phyloP scores from a whole-genome alignment of 2,329 filamentous ascomycete genomes.

The Claviceps citrina region DNA sequence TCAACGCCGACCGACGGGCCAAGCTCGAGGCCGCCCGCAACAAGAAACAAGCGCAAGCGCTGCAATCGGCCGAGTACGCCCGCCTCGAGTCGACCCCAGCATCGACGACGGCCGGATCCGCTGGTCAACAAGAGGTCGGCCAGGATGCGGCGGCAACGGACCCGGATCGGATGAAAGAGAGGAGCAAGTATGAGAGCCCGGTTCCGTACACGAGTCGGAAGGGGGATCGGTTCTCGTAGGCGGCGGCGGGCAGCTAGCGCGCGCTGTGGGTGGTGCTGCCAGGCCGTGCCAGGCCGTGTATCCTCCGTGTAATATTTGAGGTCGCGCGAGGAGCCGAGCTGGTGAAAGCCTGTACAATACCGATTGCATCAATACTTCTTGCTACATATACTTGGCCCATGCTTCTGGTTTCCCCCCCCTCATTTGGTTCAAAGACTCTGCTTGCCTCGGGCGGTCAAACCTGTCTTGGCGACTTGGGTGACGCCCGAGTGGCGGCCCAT shows the following conservation, averaged over 20 bases:
- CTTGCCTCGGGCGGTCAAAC: too few species aligned
- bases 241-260: not conserved
- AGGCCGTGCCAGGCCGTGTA: not conserved
- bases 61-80: conserved; percentile 38
- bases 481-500: too few species aligned
- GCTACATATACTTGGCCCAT: not conserved
- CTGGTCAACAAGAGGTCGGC: conserved; percentile 56
- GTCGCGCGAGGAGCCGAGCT: not conserved
- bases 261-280: not conserved
- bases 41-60: conserved; percentile 47
- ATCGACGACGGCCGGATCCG: conserved; percentile 35
- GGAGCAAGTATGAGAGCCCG: conserved; percentile 78
- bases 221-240: conserved; percentile 67
- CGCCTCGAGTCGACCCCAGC: conserved; percentile 21
- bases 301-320: not conserved
- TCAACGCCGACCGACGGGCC: conserved; percentile 73
- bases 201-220: conserved; percentile 63
- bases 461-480: too few species aligned
- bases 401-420: not conserved
- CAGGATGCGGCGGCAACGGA: conserved; percentile 72
- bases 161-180: conserved; percentile 50
- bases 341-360: not conserved
- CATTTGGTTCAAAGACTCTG: not conserved
- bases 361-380: not conserved
- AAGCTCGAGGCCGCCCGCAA: conserved; percentile 52